Evolutionary conservation across 495 filamentous ascomycete genomes (phyloP), one percentile per base, ranked within the genome.

Genomic region (Letharia lupina): DNA sequence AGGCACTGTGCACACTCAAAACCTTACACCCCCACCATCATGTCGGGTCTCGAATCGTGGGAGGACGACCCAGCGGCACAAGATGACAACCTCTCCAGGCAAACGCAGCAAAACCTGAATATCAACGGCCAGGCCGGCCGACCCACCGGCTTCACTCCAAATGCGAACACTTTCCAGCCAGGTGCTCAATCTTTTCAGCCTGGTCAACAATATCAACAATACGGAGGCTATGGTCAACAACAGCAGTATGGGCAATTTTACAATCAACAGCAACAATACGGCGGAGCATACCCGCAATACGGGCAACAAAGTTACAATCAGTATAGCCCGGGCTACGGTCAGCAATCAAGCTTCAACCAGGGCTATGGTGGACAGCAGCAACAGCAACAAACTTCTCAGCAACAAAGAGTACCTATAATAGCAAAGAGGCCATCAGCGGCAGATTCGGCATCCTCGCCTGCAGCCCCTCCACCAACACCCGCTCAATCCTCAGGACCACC

Each of bases 21-120:
- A 23, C 20, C 42, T 23, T 23, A 12, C 23, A 20, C 35, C 16
- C 33, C 37, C 4, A 16, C 41, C 76, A 86, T 73, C 69, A 96
- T 97, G 93, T 88, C 93, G 61, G 83, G 82, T 71, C 87, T 91
- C 58, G 91, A 96, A 67, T 93, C 89, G 28, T 98, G 94, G 94
- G 94, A 98, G 79, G 91, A 98, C 70, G 94, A 96, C 67, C 87
- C 91, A 73, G 86, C 91, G 47, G 88, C 86, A 59, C 90, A 96
- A 79, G 89, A 96, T 62, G 89, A 94, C 66, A 86, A 89, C 69
- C 85, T 96, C 69, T 85, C 90, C 64, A 83, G 88, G 74, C 92
- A 91, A 77, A 77, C 87, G 12, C 86, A 93, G 76, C 82, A 87
- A 68, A 87, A 90, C 71, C 82, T 90, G 75, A 91, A 91, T 70